Percentiles rank a stretch among this genome's conserved stretches.
Evolutionary conservation across 352 stramenopile species (phyloP).

Genomic region (Pythium grandisporangium): DNA sequence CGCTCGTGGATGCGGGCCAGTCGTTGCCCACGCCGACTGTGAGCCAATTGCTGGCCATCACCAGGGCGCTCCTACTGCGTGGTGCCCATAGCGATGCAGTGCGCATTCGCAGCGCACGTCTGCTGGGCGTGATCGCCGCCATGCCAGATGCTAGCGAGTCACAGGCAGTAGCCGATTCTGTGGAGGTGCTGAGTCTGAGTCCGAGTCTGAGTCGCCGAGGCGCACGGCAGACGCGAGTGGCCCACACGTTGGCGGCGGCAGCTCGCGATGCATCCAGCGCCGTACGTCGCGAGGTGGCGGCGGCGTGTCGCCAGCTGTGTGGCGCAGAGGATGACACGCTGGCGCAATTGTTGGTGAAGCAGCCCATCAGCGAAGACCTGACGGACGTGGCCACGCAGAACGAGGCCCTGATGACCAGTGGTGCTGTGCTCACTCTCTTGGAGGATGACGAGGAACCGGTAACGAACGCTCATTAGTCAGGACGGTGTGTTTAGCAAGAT

Average conservation of each 20-base stretch:
- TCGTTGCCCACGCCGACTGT: conserved; percentile 3
- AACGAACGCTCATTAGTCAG: no score
- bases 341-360: conserved; percentile 41
- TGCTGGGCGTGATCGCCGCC: conserved; percentile 3
- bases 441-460: conserved; percentile 37
- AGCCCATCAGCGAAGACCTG: conserved; percentile 36
- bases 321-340: conserved; percentile 5
- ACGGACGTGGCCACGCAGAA: conserved; percentile 26
- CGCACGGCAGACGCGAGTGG: not conserved
- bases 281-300: conserved; percentile 30
- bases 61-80: conserved; percentile 18
- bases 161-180: not conserved
- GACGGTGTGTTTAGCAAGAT: no score
- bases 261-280: conserved; percentile 13
- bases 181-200: not conserved
- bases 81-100: conserved; percentile 1
- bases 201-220: not conserved
- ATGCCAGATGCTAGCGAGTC: not conserved
- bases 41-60: conserved; percentile 20
- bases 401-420: conserved; percentile 52
- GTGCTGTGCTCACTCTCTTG: conserved; percentile 42
- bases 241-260: conserved; percentile 1
- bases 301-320: conserved; percentile 16
- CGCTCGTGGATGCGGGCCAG: conserved; percentile 29
- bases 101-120: not conserved